phyloP scores from a whole-genome alignment of 2,329 filamentous ascomycete genomes.

The Pleurostoma richardsiae region DNA sequence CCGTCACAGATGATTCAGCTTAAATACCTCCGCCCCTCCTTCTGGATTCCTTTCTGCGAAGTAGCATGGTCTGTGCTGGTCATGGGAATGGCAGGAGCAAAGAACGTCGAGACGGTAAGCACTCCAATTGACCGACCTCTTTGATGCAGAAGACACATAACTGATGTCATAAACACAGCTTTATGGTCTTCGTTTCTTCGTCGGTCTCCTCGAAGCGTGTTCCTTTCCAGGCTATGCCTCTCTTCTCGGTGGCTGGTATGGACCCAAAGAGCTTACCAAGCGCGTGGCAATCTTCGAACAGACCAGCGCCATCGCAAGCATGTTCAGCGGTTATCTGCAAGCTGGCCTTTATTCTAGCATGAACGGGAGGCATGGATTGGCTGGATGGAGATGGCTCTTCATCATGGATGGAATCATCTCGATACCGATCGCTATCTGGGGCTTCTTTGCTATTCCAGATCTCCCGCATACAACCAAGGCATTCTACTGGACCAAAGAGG shows the following conservation, averaged over 20 bases:
- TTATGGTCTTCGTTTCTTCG: slow-evolving; percentile 33
- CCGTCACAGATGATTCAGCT: slow-evolving; percentile 30
- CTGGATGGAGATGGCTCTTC: slow-evolving; percentile 41
- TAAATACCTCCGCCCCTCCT: slow-evolving; percentile 32
- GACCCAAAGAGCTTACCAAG: slow-evolving; percentile 33
- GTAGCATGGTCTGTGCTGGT: slow-evolving; percentile 21
- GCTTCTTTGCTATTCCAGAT: slow-evolving; percentile 27
- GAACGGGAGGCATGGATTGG: slow-evolving; percentile 27
- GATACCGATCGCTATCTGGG: slow-evolving; percentile 22
- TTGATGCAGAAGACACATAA: neutral
- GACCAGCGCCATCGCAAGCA: slow-evolving; percentile 27
- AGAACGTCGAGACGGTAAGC: slow-evolving; percentile 14
- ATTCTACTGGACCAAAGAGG: slow-evolving; percentile 16
- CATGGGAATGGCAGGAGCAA: slow-evolving; percentile 18
- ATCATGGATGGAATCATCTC: slow-evolving; percentile 34
- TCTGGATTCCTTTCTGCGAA: slow-evolving; percentile 34
- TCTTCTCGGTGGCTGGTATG: slow-evolving; percentile 38
- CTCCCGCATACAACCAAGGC: slow-evolving; percentile 17
- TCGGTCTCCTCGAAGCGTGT: slow-evolving; percentile 31
- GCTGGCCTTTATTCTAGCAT: slow-evolving; percentile 33
- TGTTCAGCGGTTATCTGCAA: slow-evolving; percentile 37
- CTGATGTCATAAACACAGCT: neutral
- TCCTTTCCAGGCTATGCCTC: slow-evolving; percentile 31
- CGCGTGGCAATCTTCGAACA: slow-evolving; percentile 35
- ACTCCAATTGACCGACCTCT: neutral